phyloP scores from a whole-genome alignment of 805 yeast species.

The Candida vartiovaarae region DNA sequence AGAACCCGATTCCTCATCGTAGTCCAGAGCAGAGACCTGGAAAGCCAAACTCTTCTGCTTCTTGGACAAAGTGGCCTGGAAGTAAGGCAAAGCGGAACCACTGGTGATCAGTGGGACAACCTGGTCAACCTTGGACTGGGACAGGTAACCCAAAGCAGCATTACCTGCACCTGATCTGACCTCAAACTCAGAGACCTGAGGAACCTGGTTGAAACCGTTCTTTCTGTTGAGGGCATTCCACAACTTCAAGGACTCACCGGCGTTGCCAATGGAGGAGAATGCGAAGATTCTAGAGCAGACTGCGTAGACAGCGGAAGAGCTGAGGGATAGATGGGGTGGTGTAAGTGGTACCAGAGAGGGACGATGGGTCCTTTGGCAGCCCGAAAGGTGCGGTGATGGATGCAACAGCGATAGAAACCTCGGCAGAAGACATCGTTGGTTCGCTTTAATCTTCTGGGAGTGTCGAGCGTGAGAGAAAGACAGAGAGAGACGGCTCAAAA shows the following conservation, averaged over 20 bases:
- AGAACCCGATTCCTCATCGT: constrained; percentile 43
- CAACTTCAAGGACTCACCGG: constrained; percentile 48
- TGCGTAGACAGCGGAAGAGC: constrained; percentile 47
- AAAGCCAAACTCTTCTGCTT: constrained; percentile 46
- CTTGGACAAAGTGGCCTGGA: constrained; percentile 49
- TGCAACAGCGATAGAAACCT: constrained; percentile 29
- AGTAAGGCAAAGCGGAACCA: constrained; percentile 57
- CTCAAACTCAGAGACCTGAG: constrained; percentile 53
- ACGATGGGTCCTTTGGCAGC: constrained; percentile 14
- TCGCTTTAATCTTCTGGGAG: neutral
- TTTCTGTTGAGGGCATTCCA: constrained; percentile 51
- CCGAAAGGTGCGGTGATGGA: constrained; percentile 51
- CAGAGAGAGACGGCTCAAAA: neutral
- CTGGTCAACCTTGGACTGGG: constrained; percentile 20
- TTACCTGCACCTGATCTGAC: constrained; percentile 81
- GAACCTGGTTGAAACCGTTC: constrained; percentile 52
- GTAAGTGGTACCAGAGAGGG: constrained; percentile 10
- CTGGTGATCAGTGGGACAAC: constrained; percentile 49
- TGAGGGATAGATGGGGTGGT: constrained; percentile 43
- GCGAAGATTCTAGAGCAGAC: constrained; percentile 51
- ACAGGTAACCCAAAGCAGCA: constrained; percentile 65
- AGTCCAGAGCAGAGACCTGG: constrained; percentile 72
- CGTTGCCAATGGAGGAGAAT: constrained; percentile 61
- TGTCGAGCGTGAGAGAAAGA: neutral
- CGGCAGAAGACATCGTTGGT: constrained; percentile 7